Percentiles rank a stretch among this genome's conserved stretches.
Evolutionary conservation across 2,329 filamentous ascomycete species (phyloP).

Genomic region (Trichoderma sp.): DNA sequence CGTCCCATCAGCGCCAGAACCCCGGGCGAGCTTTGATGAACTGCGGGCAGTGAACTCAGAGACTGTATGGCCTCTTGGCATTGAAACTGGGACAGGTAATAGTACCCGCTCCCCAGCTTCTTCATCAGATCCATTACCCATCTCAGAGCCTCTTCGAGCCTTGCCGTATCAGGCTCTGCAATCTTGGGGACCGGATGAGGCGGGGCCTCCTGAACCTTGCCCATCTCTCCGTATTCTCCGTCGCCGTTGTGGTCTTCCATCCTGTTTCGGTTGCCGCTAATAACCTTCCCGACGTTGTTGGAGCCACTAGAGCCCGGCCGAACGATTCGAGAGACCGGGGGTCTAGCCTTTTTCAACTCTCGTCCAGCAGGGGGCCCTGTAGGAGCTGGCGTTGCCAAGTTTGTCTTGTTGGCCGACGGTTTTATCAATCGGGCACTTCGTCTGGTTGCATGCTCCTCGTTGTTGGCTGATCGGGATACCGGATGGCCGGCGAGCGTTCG

Average conservation of each 20-base stretch:
- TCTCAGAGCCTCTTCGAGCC: conserved; percentile 72
- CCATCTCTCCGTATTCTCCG: conserved; percentile 64
- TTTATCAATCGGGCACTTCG: conserved; percentile 74
- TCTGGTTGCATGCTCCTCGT: conserved; percentile 62
- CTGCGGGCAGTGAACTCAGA: conserved; percentile 68
- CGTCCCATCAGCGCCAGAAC: conserved; percentile 88
- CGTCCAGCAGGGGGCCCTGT: conserved; percentile 56
- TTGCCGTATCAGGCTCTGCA: conserved; percentile 56
- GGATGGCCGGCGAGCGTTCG: conserved; percentile 88
- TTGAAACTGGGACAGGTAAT: conserved; percentile 75
- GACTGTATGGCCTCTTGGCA: conserved; percentile 74
- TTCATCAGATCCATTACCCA: conserved; percentile 79
- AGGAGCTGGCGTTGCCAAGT: conserved; percentile 57
- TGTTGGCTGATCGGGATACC: conserved; percentile 52
- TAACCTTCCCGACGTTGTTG: conserved; percentile 78
- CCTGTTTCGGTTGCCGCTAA: conserved; percentile 87
- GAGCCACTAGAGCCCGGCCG: conserved; percentile 65
- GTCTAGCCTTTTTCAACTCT: conserved; percentile 82
- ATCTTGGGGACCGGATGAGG: conserved; percentile 41
- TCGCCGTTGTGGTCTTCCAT: conserved; percentile 67
- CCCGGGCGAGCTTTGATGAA: conserved; percentile 89
- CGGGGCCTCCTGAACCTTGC: conserved; percentile 46
- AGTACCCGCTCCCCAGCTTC: conserved; percentile 80
- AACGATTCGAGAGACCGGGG: conserved; percentile 67
- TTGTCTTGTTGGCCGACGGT: conserved; percentile 63